phyloP scores from a whole-genome alignment of 139 green algal species.

The Coelastrella sp. region DNA sequence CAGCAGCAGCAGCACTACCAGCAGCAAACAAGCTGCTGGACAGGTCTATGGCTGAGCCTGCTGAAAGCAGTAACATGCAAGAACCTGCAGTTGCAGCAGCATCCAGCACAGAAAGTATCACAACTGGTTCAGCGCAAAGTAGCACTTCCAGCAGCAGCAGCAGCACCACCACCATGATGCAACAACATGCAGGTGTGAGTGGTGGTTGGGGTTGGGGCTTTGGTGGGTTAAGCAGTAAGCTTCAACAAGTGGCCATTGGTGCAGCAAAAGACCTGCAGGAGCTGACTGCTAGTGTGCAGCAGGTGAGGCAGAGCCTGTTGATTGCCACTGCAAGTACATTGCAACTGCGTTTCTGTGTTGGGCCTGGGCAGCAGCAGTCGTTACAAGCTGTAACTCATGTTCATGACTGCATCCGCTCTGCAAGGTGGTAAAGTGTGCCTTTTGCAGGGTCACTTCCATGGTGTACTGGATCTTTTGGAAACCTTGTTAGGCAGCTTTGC shows the following conservation, averaged over 20 bases:
- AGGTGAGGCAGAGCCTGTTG: slow-evolving; percentile 1
- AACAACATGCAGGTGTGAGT: not conserved
- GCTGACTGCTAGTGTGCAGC: slow-evolving; percentile 55
- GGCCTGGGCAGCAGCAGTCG: too few species aligned
- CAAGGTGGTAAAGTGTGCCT: too few species aligned
- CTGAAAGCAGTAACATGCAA: too few species aligned
- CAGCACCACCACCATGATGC: not conserved
- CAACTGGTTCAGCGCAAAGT: too few species aligned
- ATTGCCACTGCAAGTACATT: not conserved
- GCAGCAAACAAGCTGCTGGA: too few species aligned
- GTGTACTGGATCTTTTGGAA: too few species aligned
- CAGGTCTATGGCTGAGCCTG: too few species aligned
- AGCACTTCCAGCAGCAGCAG: slow-evolving; percentile 34
- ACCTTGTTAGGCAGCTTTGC: too few species aligned
- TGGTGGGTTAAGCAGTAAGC: slow-evolving; percentile 38
- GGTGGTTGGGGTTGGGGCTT: slow-evolving; percentile 47
- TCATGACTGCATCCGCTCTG: too few species aligned
- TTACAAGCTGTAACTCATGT: too few species aligned
- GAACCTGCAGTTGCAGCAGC: slow-evolving; percentile 4
- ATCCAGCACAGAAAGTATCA: not conserved
- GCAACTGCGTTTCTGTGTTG: not conserved
- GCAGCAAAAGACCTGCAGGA: slow-evolving; percentile 57
- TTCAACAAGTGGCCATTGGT: slow-evolving; percentile 44
- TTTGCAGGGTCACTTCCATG: too few species aligned
- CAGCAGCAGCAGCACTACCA: not conserved